Percentiles rank a stretch among this genome's conserved stretches.
Conservation (phyloP, 2,329 filamentous ascomycete species). For the Aspergillus fumigatus region DNA sequence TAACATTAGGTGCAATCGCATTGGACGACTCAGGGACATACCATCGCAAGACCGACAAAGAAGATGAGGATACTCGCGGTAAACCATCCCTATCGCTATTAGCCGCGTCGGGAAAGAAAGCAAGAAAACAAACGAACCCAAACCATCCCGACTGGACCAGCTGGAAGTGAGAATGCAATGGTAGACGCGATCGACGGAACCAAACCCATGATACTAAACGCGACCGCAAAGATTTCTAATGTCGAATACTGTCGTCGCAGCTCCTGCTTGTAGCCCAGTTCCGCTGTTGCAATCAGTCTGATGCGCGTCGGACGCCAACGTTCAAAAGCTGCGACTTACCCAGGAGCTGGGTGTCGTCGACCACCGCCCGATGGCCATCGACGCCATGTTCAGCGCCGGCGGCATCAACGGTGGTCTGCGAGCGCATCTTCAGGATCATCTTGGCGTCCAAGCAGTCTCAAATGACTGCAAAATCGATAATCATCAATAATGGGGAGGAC, state of each 20-base stretch:
- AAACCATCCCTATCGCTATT: slow-evolving; percentile 48
- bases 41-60: slow-evolving; percentile 57
- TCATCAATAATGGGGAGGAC: background rate
- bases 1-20: background rate
- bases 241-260: slow-evolving; percentile 58
- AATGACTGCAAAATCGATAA: background rate
- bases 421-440: background rate
- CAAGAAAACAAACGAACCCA: slow-evolving; percentile 41
- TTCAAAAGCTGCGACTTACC: slow-evolving; percentile 11
- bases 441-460: background rate
- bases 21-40: slow-evolving; percentile 24
- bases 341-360: slow-evolving; percentile 20
- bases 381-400: slow-evolving; percentile 9
- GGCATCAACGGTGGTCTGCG: slow-evolving; percentile 5
- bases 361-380: slow-evolving; percentile 10
- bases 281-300: slow-evolving; percentile 16
- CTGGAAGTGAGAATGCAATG: slow-evolving; percentile 54
- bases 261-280: slow-evolving; percentile 55
- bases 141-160: slow-evolving; percentile 58
- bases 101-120: background rate
- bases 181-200: slow-evolving; percentile 59
- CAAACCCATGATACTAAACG: slow-evolving; percentile 58
- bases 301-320: background rate
- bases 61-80: slow-evolving; percentile 56
- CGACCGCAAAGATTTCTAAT: slow-evolving; percentile 59